These are phyloP conservation scores for Clausena lansium DNA, from an alignment of 345 rosid genomes.

Conservation along the genomic window DNA sequence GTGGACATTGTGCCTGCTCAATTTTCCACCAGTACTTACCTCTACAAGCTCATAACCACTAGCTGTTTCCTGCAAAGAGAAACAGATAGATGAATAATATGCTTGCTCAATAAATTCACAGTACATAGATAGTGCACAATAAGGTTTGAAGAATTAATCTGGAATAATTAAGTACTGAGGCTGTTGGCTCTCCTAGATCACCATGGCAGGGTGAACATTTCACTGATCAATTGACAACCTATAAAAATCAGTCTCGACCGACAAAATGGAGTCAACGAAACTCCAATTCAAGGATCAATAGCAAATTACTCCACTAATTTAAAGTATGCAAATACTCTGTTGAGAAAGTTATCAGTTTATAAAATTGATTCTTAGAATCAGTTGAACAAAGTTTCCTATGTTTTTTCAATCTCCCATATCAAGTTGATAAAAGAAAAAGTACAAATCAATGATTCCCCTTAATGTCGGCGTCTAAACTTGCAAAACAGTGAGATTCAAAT, in stretches of 20 bases:
- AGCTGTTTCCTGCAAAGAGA: slow-evolving; percentile 52
- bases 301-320: not conserved
- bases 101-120: slow-evolving; percentile 1
- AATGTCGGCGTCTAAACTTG: not conserved
- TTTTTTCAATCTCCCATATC: not conserved
- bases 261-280: not conserved
- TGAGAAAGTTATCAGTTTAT: not conserved
- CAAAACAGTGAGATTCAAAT: not conserved
- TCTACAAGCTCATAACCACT: slow-evolving; percentile 84
- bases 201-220: not conserved
- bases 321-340: not conserved
- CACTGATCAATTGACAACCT: not conserved
- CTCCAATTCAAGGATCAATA: not conserved
- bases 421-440: not conserved
- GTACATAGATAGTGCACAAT: not conserved
- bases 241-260: not conserved
- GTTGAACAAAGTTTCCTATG: no score
- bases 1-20: slow-evolving; percentile 91
- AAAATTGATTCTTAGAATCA: no score
- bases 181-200: not conserved
- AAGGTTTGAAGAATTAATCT: not conserved
- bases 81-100: not conserved
- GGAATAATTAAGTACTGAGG: not conserved
- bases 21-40: slow-evolving; percentile 86
- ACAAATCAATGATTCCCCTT: not conserved